Base-by-base conservation (phyloP, 148 eudicot species). In the Polygonum aviculare region DNA sequence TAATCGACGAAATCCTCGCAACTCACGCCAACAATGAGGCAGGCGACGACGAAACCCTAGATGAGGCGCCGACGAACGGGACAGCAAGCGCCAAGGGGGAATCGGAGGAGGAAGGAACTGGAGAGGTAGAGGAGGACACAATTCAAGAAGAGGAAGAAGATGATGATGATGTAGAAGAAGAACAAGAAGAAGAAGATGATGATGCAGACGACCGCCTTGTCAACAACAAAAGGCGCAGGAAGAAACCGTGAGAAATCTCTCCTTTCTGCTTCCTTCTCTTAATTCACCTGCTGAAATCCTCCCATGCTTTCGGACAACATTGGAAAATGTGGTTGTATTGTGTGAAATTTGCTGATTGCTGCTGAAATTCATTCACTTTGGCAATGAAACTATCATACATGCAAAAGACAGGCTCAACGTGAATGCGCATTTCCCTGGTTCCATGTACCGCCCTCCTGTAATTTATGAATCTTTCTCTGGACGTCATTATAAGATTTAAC, bases 1-100 rank as follows among this genome's bases (percentile, higher is more conserved):
- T 85, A 82, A 88, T 86, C 74, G 90, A 88, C 65, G 55, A 75
- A 7, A 76, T 81, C 67, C 81, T 88, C 31, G 75, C 77, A 18
- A 12, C 54, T 15, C 39, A 75, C 39, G 48, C 50, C 2, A 63
- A 65, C n/a, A n/a, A 54, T 2, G 76, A 39, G n/a, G 77, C 16
- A 1, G 81, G 67, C 5, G 75, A 60, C n/a, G 73, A 47, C 0
- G 87, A 73, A 0, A 16, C 69, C 74, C n/a, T 69, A 12, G 77
- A 33, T n/a, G 82, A 44, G 9, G 69, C 63, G 1, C 57, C 48
- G 1, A 59, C 26, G 55, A 49, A 65, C 26, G 73, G 33, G 40
- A 12, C 6, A 3, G 63, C 14, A 74, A 52, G 45, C 8, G 40
- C 54, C 33, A 75, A 60, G 48, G 74, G 62, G 1, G 80, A 21